Base-by-base conservation (phyloP, 2,329 filamentous ascomycete species). In the Fusarium graminum region DNA sequence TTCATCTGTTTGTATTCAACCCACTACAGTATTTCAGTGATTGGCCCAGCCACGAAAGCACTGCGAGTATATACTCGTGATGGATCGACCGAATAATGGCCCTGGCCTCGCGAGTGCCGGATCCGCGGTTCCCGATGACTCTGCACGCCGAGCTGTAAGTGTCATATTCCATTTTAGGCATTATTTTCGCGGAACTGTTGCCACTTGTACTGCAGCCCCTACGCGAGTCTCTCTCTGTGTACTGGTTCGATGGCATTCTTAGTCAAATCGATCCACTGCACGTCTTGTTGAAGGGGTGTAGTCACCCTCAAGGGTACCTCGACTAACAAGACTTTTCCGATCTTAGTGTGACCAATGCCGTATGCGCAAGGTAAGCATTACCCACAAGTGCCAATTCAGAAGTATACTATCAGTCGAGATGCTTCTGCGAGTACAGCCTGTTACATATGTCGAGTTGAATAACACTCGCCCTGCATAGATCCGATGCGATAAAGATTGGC, bases 401-500 rank as follows among this genome's bases (percentile, higher is more conserved):
- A 51, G 46, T 45, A 50, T 13, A 9, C 29, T n/a, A 25, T 36
- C 63, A 63, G 45, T 28, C 44, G 28, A n/a, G 4, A 36, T 40
- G 44, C 38, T 50, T 60, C 56, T 46, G 42, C 26, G 26, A 30
- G 39, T 19, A 25, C 25, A 29, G 32, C 16, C 47, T 41, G n/a
- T 40, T 28, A 28, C 17, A 36, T 22, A 42, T 39, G 19, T 26
- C 34, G 26, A 25, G 32, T 54, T 73, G 52, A 55, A 72, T 69
- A 65, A 73, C 69, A 41, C 22, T 41, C 57, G 41, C 19, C 19
- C 44, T 52, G 25, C 50, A 45, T 65, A 88, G 85, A 85, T 87
- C 56, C 83, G 84, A 44, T 88, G 85, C 70, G 84, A 87, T 71
- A 87, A 86, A 73, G 82, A 85, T 39, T 82, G 80, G 63, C 85